Conservation (phyloP, 495 filamentous ascomycete species). For the Cairneyella variabilis region DNA sequence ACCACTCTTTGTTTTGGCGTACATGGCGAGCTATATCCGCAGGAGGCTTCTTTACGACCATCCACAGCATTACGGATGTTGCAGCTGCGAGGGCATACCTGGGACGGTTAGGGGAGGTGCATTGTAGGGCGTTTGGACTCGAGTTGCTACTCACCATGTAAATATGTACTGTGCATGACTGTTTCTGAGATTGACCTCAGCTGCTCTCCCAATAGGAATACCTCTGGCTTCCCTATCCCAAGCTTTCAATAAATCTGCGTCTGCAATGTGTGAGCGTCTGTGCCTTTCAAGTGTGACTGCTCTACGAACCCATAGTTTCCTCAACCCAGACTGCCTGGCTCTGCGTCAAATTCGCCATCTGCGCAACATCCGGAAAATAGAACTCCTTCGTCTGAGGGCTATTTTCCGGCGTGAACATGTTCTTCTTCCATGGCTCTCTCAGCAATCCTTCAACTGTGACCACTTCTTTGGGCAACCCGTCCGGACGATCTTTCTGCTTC, state of each 20-base stretch:
- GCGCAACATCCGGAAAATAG: slow-evolving; percentile 88
- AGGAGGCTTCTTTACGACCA: slow-evolving; percentile 82
- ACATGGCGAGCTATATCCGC: slow-evolving; percentile 69
- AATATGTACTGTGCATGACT: slow-evolving; percentile 98
- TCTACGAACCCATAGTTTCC: slow-evolving; percentile 77
- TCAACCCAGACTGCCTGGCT: slow-evolving; percentile 93
- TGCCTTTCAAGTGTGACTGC: background rate
- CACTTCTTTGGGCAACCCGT: slow-evolving; percentile 58
- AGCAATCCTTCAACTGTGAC: slow-evolving; percentile 81
- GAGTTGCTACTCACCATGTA: slow-evolving; percentile 68
- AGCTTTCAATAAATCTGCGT: slow-evolving; percentile 68
- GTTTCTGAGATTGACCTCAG: slow-evolving; percentile 91
- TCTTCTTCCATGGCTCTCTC: slow-evolving; percentile 90
- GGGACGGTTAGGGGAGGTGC: background rate
- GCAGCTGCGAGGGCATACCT: slow-evolving; percentile 88
- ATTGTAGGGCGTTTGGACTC: slow-evolving; percentile 8
- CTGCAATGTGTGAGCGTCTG: slow-evolving; percentile 37
- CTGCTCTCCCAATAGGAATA: slow-evolving; percentile 86
- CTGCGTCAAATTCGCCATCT: slow-evolving; percentile 86
- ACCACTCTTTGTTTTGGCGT: slow-evolving; percentile 80
- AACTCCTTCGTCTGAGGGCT: slow-evolving; percentile 76
- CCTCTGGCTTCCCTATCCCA: slow-evolving; percentile 72
- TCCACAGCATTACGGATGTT: slow-evolving; percentile 91
- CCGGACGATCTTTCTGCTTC: slow-evolving; percentile 55
- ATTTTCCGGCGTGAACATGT: slow-evolving; percentile 94